Conservation (phyloP, 176 grass and related monocot genomes). For the Oryza coarctata region DNA sequence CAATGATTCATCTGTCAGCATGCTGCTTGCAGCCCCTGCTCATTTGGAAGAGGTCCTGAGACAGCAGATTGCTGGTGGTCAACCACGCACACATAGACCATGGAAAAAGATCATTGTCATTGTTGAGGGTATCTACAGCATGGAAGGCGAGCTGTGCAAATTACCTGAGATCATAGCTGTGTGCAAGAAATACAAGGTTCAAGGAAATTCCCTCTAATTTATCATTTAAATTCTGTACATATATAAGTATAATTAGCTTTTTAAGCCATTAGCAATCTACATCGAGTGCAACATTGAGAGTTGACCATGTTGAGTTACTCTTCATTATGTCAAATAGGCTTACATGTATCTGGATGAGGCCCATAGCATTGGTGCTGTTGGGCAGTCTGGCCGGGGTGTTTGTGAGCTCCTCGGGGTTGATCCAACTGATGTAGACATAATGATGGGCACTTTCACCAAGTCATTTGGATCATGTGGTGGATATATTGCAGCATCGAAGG, state of each 20-base stretch:
- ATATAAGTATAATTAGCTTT: slow-evolving; percentile 8
- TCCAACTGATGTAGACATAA: slow-evolving; percentile 74
- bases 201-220: slow-evolving; percentile 25
- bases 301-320: slow-evolving; percentile 10
- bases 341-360: slow-evolving; percentile 91
- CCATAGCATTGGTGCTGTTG: slow-evolving; percentile 80
- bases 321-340: slow-evolving; percentile 42
- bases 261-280: background rate
- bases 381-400: slow-evolving; percentile 75
- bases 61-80: slow-evolving; percentile 78
- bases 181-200: slow-evolving; percentile 91
- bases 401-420: slow-evolving; percentile 88
- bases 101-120: slow-evolving; percentile 97
- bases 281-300: background rate
- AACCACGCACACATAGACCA: slow-evolving; percentile 67
- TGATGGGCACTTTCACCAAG: slow-evolving; percentile 95
- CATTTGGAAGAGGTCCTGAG: slow-evolving; percentile 85
- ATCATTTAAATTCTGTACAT: background rate
- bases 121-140: slow-evolving; percentile 88
- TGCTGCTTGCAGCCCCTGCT: slow-evolving; percentile 52
- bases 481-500: slow-evolving; percentile 87
- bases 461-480: slow-evolving; percentile 87
- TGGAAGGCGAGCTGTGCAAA: slow-evolving; percentile 91
- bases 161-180: slow-evolving; percentile 83
- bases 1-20: background rate